phyloP scores from a whole-genome alignment of 345 rosid genomes.

The Odontarrhena argentea region DNA sequence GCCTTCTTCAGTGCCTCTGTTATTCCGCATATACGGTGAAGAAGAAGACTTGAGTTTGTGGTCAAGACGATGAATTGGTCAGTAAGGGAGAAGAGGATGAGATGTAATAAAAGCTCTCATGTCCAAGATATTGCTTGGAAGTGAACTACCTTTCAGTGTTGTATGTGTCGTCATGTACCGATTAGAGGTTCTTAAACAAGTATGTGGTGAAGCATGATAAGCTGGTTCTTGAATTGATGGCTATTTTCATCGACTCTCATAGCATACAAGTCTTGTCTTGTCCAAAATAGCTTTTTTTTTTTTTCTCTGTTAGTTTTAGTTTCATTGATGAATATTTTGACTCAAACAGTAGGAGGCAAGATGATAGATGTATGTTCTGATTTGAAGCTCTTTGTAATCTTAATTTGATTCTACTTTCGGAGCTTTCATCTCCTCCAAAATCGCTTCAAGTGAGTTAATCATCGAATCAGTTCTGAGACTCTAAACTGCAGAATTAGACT shows the following conservation, averaged over 20 bases:
- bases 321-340: no score
- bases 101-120: slow-evolving; percentile 23
- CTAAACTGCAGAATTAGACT: no score
- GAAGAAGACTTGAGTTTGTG: slow-evolving; percentile 35
- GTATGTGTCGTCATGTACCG: background rate
- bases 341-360: no score
- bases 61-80: slow-evolving; percentile 46
- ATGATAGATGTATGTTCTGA: no score
- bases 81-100: slow-evolving; percentile 25
- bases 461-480: no score
- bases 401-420: no score
- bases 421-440: no score
- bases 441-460: no score
- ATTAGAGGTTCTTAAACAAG: background rate
- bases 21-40: background rate
- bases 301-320: no score
- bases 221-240: background rate
- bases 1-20: background rate
- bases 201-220: background rate
- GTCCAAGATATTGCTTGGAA: slow-evolving; percentile 6
- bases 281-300: no score
- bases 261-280: no score
- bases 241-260: background rate
- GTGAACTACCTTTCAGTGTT: background rate
- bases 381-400: no score